Base-by-base conservation (phyloP, 2,329 filamentous ascomycete genomes). In the Cladophialophora psammophila region DNA sequence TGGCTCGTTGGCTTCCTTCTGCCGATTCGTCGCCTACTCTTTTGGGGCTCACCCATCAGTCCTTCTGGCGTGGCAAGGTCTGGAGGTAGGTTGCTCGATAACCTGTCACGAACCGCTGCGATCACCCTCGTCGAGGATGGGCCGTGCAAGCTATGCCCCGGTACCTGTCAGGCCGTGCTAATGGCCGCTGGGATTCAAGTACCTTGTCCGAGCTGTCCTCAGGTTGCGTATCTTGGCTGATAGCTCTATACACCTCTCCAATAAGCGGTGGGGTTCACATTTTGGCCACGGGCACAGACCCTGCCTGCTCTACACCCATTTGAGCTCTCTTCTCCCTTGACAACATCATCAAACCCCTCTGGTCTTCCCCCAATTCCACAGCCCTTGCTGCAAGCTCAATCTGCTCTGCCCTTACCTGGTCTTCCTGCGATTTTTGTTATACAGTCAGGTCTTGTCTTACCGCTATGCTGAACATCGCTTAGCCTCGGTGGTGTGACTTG, bases 241-340 rank as follows among this genome's bases (percentile, higher is more conserved):
- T 60, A 48, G 20, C 45, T 45, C 57, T 60, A 40, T 60, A 34
- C 32, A 18, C 40, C 40, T 40, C 10, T 20, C 45, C 31, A 35
- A 65, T 59, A 18, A 60, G 55, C 56, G 54, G 56, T 60, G 63
- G 48, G n/a, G 34, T 45, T 53, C 18, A 10, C 59, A 10, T n/a
- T 40, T 40, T n/a, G 32, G 32, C 12, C 32, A 35, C 52, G n/a
- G 52, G 26, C 32, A 50, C 35, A 32, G 35, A 38, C 59, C 59
- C 45, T 61, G 45, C 32, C 48, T 55, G 53, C 45, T 63, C 53
- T 59, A 68, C 66, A 55, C 63, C 64, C 60, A 58, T 60, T 69
- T 64, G 67, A 69, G 67, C 48, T 60, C 56, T 48, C 52, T 60
- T 69, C 67, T 69, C 66, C 66, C 63, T 52, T 15, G 55, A 57